phyloP scores from a whole-genome alignment of 164 flowering plant species.

The Chloranthus sessilifolius region DNA sequence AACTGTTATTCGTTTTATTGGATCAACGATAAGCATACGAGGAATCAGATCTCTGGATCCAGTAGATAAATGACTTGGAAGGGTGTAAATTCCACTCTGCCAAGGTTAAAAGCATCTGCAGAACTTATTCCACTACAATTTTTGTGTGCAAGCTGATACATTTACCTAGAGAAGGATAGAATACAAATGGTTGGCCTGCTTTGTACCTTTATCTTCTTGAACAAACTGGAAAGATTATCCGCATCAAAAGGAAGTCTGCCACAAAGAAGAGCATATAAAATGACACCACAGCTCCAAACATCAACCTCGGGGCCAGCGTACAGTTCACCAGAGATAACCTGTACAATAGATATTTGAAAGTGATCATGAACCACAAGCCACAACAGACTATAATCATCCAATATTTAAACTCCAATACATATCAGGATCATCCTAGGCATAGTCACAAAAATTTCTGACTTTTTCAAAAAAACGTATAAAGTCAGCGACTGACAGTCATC shows the following conservation, averaged over 20 bases:
- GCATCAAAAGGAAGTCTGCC: constrained; percentile 21
- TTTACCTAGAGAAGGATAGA: neutral
- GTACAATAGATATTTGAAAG: neutral
- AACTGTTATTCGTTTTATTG: constrained; percentile 20
- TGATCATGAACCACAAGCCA: neutral
- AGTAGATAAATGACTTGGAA: constrained; percentile 19
- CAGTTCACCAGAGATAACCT: constrained; percentile 17
- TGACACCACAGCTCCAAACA: constrained; percentile 45
- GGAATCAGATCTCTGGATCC: constrained; percentile 22
- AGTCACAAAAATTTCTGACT: too few species aligned
- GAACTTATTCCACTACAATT: neutral
- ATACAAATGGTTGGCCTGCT: neutral
- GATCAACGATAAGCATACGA: constrained; percentile 22
- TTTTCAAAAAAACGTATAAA: too few species aligned
- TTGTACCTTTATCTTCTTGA: constrained; percentile 15
- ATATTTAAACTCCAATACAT: neutral
- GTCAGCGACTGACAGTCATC: too few species aligned
- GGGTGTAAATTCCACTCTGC: constrained; percentile 18
- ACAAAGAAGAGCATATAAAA: constrained; percentile 22
- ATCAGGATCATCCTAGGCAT: too few species aligned
- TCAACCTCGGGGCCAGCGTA: constrained; percentile 30
- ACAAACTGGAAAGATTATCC: constrained; percentile 13
- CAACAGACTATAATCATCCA: neutral
- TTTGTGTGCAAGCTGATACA: too few species aligned
- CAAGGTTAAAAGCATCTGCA: neutral